Evolutionary conservation across 2,329 filamentous ascomycete species (phyloP), one percentile per base, ranked within the genome.

Genomic region (Endoconidiophora laricicola): DNA sequence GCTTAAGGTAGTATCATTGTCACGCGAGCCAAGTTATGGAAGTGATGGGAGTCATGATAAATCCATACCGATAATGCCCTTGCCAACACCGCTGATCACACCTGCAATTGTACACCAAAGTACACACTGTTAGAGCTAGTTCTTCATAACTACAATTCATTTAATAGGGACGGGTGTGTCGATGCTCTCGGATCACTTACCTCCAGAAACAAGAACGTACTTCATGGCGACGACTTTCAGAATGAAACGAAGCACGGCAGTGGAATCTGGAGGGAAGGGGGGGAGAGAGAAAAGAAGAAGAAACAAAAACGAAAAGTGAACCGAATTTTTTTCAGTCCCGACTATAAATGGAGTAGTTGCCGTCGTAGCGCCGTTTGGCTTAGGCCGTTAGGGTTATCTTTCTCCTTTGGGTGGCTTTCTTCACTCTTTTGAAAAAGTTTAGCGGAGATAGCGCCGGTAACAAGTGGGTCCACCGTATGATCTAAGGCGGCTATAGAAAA

Each of bases 121-220:
- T 18, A 49, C 41, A 48, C 38, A 43, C 42, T 14, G 37, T 42
- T 48, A 42, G 24, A 33, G 24, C 20, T 9, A 6, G 16, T 33
- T 33, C 29, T 33, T 7, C 12, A 12, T 22, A 22, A 41, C 38
- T 41, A 42, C 37, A 33, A 29, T 39, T 41, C 9, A 7, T 40
- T 55, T 47, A 49, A 49, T 53, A 56, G 51, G 52, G 51, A 51
- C 47, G 56, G 51, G 9, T 54, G 52, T 33, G 54, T 53, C 52
- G 50, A 58, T 26, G 18, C 29, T 23, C 18, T 12, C 16, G 4
- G 37, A 24, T 36, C 14, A 54, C 56, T 54, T 65, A 83, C 81
- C 83, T 73, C 83, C 83, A 58, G 81, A 84, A 57, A 86, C 81
- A 57, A 86, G 71, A 65, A 87, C 79, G 72, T 86, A 86, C 70